Evolutionary conservation across 2,329 filamentous ascomycete species (phyloP), one percentile per base, ranked within the genome.

Genomic region (Fusarium metavorans): DNA sequence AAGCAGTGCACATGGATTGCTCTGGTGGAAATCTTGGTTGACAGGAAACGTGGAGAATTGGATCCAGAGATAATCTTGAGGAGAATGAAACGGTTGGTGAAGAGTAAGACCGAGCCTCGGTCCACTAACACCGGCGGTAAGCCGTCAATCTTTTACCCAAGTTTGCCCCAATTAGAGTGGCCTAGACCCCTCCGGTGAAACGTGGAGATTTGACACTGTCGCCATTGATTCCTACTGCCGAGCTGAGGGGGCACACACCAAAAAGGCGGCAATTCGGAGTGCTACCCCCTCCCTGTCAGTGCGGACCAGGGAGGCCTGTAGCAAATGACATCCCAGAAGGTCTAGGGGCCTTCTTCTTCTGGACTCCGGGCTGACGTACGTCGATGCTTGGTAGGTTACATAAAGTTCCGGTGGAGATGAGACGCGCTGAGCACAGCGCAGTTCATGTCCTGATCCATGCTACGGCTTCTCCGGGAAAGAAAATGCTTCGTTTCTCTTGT

Each of bases 101-200:
- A 58, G 25, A 69, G 23, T 72, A 74, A 50, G 58, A 45, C 72
- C 72, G 72, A 74, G 54, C 45, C 66, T 54, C 54, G 68, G 68
- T 39, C 39, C 48, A 27, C 20, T 10, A 13, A 41, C 57, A 32
- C 39, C 39, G 58, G 58, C n/a, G 58, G 14, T 61, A 43, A 61
- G 58, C 58, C 58, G 32, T 23, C 35, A 37, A 16, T 37, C 14
- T 16, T 37, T 37, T 6, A 37, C 35, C 35, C 35, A 37, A 37
- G 35, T 37, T 18, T 37, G 35, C 35, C 35, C 35, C 35, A 37
- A 14, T 37, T 37, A 37, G 14, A 35, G 34, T 18, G 35, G 14
- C 14, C 35, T 16, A 18, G 35, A 18, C 35, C 35, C 34, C 34
- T n/a, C 41, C n/a, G 41, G 41, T 43, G 58, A 61, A 32, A 43